Evolutionary conservation across 768 basidiomycete species (phyloP).

Genomic region (Scleroderma citrinum): DNA sequence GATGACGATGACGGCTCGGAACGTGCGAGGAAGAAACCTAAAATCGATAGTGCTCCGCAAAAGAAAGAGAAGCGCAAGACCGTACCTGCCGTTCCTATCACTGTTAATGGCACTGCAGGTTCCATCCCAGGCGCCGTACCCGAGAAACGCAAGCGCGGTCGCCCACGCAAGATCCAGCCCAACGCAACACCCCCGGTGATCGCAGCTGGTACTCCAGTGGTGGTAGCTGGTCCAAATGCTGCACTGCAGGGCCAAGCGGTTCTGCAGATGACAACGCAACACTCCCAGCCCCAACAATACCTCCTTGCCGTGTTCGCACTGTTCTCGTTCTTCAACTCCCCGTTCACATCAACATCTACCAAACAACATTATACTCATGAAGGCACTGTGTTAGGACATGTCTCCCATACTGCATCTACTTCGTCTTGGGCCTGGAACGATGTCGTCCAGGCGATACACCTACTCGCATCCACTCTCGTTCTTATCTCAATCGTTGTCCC

Average conservation of each 20-base stretch:
- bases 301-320: conserved; percentile 79
- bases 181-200: conserved; percentile 34
- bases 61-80: conserved; percentile 40
- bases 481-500: conserved; percentile 50
- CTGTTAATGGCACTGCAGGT: conserved; percentile 21
- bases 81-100: conserved; percentile 22
- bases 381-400: conserved; percentile 50
- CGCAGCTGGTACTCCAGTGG: conserved; percentile 16
- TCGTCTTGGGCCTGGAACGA: conserved; percentile 44
- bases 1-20: conserved; percentile 33
- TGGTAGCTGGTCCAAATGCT: conserved; percentile 11
- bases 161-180: conserved; percentile 68
- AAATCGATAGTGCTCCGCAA: conserved; percentile 35
- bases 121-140: conserved; percentile 33
- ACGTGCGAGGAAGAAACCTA: conserved; percentile 60
- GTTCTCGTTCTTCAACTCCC: conserved; percentile 82
- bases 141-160: conserved; percentile 80
- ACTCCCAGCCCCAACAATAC: conserved; percentile 45
- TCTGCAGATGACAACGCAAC: conserved; percentile 10
- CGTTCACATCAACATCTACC: conserved; percentile 40
- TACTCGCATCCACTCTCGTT: conserved; percentile 58
- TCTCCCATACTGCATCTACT: conserved; percentile 17
- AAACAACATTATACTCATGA: conserved; percentile 43
- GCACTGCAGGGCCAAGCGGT: conserved; percentile 10
- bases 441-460: conserved; percentile 56